Base-by-base conservation (phyloP, 1,284 basidiomycete species). In the Abortiporus biennis region DNA sequence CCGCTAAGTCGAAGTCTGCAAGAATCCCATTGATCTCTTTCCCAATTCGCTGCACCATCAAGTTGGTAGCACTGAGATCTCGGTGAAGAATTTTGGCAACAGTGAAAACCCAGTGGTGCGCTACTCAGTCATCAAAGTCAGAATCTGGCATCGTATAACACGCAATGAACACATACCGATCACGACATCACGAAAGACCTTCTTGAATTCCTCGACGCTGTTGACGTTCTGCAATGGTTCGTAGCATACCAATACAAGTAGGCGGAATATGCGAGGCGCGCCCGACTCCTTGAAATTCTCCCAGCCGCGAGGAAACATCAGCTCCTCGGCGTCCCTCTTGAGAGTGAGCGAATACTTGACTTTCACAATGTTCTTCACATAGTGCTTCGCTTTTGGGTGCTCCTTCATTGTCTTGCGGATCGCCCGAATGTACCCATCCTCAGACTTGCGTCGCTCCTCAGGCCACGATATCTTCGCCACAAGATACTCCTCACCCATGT, bases 1-100 rank as follows among this genome's bases (percentile, higher is more conserved):
- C n/a, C 8, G 27, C 27, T 8, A 54, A 42, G 44, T 60, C 60
- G 41, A 46, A 58, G 43, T 60, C 61, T 27, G 49, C 54, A n/a
- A 64, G 46, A 9, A 63, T 43, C 1, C 60, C 58, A 3, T 37
- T 38, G 6, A 48, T 41, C 4, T 38, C 11, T 4, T 39, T 41
- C 1, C 24, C 29, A 21, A 25, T 27, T 6, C 39, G 38, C 20
- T 52, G 43, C 33, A 52, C 48, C 59, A 64, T 63, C 16, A 64
- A 44, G 40, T 60, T 63, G 25, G 40, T 49, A 15, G 49, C 51
- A 38, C 54, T 61, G 33, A 62, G 40, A 37, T 63, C 59, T 9
- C 53, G 48, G 44, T 64, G 58, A 21, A 49, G 40, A 22, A 45
- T 32, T 1, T 16, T 25, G 11, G 38, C 40, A 6, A 24, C 32